phyloP scores from a whole-genome alignment of 805 yeast genomes.

The Naumovozyma castellii region DNA sequence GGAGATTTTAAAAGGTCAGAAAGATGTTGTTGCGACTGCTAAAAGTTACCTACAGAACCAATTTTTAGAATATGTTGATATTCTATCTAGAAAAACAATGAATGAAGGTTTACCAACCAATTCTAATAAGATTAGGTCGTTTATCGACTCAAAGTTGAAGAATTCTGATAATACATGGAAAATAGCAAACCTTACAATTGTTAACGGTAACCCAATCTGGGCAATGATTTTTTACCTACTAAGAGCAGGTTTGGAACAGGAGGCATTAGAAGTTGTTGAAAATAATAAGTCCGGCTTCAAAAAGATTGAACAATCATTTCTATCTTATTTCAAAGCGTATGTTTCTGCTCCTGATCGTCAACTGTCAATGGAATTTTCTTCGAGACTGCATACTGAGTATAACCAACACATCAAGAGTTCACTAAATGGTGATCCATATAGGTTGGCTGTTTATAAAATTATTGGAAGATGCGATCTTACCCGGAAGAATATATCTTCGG shows the following conservation, averaged over 20 bases:
- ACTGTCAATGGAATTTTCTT: constrained; percentile 57
- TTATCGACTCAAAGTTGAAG: constrained; percentile 40
- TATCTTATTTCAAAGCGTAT: constrained; percentile 66
- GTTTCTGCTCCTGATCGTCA: constrained; percentile 43
- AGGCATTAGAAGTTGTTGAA: constrained; percentile 61
- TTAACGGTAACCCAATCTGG: constrained; percentile 91
- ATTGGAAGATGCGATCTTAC: constrained; percentile 82
- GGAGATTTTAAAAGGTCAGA: constrained; percentile 27
- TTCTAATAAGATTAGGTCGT: constrained; percentile 58
- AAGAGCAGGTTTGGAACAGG: constrained; percentile 73
- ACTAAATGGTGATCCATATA: constrained; percentile 71
- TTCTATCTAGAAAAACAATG: constrained; percentile 43
- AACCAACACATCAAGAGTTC: constrained; percentile 69
- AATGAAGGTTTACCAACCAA: constrained; percentile 65
- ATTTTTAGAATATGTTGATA: constrained; percentile 65
- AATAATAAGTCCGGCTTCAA: constrained; percentile 64
- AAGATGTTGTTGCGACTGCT: constrained; percentile 43
- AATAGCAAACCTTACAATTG: constrained; percentile 45
- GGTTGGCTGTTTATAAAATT: constrained; percentile 81
- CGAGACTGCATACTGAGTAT: constrained; percentile 69
- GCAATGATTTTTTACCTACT: constrained; percentile 76
- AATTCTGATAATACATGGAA: constrained; percentile 42
- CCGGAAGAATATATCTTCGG: constrained; percentile 56
- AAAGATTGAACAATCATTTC: constrained; percentile 77
- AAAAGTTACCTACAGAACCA: constrained; percentile 61